Base-by-base conservation (phyloP, 768 basidiomycete species). In the Stropharia rugosoannulata region DNA sequence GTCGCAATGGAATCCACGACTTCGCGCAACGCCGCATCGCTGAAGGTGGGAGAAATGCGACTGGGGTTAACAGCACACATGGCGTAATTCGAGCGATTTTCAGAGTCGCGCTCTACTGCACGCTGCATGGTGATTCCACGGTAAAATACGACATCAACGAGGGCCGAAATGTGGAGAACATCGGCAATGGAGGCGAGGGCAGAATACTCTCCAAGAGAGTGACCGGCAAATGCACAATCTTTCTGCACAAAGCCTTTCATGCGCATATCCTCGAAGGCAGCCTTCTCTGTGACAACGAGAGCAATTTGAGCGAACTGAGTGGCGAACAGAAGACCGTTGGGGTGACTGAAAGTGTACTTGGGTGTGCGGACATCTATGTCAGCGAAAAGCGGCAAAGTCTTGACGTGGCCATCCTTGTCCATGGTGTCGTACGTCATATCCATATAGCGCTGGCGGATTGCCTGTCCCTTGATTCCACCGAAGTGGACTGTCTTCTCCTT, bases 101-200 rank as follows among this genome's bases (percentile, higher is more conserved):
- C 78, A 1, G 88, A 79, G 67, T 99, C 97, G 32, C 97, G 93
- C 73, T 97, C 94, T 55, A 99, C 97, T 25, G 97, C 97, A 19
- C 97, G 93, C 68, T 98, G 97, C 97, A 98, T 99, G 36, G 97
- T 99, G 68, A 99, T 95, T 64, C 97, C 97, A 70, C 97, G 93
- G 73, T 98, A 99, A 82, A 99, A 99, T 25, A 99, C 96, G 66
- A 99, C 93, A 62, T 99, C 97, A 65, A 95, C 93, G 46, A 98
- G 86, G 2, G 93, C 86, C 16, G 96, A 93, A 63, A 98, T 93
- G 45, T 93, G 91, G 36, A 98, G 84, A 51, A 98, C 93, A 70
- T 96, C 95, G 22, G 96, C 96, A 63, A 99, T 97, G 8, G 96
- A 96, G 1, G 97, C 97, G 4, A 99, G 82, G 2, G 97, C 96